Evolutionary conservation across 768 basidiomycete genomes (phyloP).

Genomic region (Hericium coralloides): DNA sequence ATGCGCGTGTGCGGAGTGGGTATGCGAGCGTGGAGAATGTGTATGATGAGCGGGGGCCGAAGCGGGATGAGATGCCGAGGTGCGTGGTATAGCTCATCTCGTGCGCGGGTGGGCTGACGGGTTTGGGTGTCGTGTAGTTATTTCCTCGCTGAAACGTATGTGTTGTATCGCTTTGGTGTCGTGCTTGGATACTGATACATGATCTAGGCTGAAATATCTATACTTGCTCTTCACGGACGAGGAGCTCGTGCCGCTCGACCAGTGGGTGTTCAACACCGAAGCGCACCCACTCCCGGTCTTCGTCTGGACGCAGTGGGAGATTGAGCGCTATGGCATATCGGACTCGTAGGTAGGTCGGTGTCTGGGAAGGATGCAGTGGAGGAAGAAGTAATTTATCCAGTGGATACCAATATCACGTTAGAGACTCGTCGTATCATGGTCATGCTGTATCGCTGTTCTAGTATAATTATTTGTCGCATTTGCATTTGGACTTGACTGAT

Average conservation of each 20-base stretch:
- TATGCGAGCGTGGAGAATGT: constrained; percentile 47
- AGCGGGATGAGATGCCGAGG: constrained; percentile 29
- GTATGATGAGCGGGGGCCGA: constrained; percentile 29
- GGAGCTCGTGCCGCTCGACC: constrained; percentile 42
- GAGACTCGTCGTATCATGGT: no score
- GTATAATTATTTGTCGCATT: no score
- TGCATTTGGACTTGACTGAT: no score
- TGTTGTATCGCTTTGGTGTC: neutral
- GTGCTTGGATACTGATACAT: neutral
- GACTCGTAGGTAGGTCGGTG: no score
- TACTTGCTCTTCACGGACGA: constrained; percentile 58
- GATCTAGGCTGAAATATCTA: constrained; percentile 55
- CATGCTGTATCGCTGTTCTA: no score
- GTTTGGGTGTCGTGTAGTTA: constrained; percentile 21
- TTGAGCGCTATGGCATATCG: constrained; percentile 28
- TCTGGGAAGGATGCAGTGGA: no score
- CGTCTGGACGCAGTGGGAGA: constrained; percentile 46
- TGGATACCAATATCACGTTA: no score
- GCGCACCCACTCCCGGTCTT: constrained; percentile 74
- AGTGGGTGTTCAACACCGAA: constrained; percentile 40
- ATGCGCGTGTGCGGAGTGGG: neutral
- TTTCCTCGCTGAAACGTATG: constrained; percentile 44
- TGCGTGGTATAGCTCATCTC: neutral
- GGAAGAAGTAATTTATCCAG: no score
- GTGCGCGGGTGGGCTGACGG: constrained; percentile 15